phyloP scores from a whole-genome alignment of 2,329 filamentous ascomycete genomes.

The Colletotrichum gloeosporioides region DNA sequence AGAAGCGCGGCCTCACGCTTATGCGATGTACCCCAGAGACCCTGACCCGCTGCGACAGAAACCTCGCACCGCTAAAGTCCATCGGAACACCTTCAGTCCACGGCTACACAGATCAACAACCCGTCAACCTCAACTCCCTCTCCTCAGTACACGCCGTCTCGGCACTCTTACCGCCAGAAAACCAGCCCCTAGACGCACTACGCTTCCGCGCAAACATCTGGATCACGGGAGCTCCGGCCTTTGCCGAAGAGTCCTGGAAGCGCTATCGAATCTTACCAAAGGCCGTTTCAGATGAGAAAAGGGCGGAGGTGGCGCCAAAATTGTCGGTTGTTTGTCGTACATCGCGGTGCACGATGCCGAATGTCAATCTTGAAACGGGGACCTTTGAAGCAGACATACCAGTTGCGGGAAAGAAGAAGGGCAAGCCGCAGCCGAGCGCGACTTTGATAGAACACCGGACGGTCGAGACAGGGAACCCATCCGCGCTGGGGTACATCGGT shows the following conservation, averaged over 20 bases:
- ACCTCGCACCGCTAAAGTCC: constrained; percentile 20
- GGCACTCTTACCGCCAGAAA: constrained; percentile 11
- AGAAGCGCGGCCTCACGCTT: constrained; percentile 9
- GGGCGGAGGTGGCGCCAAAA: background rate
- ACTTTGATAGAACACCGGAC: constrained; percentile 27
- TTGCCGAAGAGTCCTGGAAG: constrained; percentile 24
- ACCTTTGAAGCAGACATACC: constrained; percentile 5
- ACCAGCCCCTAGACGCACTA: constrained; percentile 21
- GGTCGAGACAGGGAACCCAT: constrained; percentile 28
- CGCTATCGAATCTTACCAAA: constrained; percentile 16
- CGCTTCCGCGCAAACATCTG: constrained; percentile 26
- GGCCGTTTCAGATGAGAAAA: background rate
- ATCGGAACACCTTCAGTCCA: constrained; percentile 25
- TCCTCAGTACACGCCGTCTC: constrained; percentile 25
- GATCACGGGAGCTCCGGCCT: constrained; percentile 20
- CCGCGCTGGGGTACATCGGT: constrained; percentile 31
- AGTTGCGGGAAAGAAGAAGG: constrained; percentile 15
- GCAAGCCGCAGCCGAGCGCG: constrained; percentile 30
- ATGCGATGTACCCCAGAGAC: constrained; percentile 20
- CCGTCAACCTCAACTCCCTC: constrained; percentile 24
- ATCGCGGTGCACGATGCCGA: constrained; percentile 24
- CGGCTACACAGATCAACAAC: constrained; percentile 26
- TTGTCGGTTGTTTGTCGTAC: constrained; percentile 24
- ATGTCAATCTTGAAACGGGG: constrained; percentile 17
- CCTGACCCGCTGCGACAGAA: constrained; percentile 14